Evolutionary conservation across 2,329 filamentous ascomycete genomes (phyloP).

Genomic region (Mariannaea sp.): DNA sequence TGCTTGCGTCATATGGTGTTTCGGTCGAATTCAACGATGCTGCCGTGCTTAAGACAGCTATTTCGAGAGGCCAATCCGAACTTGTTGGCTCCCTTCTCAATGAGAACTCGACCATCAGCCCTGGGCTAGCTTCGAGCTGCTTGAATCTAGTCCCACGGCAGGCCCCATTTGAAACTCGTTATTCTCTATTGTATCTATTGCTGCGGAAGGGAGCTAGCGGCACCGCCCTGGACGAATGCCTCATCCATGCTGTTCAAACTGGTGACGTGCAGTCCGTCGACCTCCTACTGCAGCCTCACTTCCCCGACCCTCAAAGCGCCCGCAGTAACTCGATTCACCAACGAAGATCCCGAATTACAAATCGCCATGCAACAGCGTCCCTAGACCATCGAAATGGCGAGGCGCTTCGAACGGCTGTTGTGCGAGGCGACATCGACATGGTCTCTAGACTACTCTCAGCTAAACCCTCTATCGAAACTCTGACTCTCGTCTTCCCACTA

Average conservation of each 20-base stretch:
- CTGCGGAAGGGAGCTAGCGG: constrained; percentile 58
- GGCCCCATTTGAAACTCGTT: constrained; percentile 50
- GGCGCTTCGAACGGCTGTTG: constrained; percentile 55
- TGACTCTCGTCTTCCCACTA: constrained; percentile 55
- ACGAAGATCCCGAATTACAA: constrained; percentile 39
- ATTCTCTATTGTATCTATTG: constrained; percentile 51
- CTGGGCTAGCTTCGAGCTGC: constrained; percentile 55
- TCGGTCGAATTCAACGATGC: constrained; percentile 60
- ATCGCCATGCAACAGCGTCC: constrained; percentile 56
- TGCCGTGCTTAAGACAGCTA: constrained; percentile 53
- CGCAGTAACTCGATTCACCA: constrained; percentile 24
- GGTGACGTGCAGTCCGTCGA: constrained; percentile 54
- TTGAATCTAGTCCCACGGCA: constrained; percentile 55
- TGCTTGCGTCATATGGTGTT: constrained; percentile 59
- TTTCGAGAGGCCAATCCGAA: constrained; percentile 50
- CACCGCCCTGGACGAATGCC: constrained; percentile 51
- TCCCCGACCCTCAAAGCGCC: constrained; percentile 42
- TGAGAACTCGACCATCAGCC: constrained; percentile 49
- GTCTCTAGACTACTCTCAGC: constrained; percentile 52
- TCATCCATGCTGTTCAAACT: constrained; percentile 55
- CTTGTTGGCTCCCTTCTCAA: constrained; percentile 54
- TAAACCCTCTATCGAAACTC: constrained; percentile 53
- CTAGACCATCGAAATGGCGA: constrained; percentile 57
- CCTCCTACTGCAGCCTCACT: constrained; percentile 55
- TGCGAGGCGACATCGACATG: constrained; percentile 51